Base-by-base conservation (phyloP, 495 filamentous ascomycete genomes). In the Gamarada debralockiae region DNA sequence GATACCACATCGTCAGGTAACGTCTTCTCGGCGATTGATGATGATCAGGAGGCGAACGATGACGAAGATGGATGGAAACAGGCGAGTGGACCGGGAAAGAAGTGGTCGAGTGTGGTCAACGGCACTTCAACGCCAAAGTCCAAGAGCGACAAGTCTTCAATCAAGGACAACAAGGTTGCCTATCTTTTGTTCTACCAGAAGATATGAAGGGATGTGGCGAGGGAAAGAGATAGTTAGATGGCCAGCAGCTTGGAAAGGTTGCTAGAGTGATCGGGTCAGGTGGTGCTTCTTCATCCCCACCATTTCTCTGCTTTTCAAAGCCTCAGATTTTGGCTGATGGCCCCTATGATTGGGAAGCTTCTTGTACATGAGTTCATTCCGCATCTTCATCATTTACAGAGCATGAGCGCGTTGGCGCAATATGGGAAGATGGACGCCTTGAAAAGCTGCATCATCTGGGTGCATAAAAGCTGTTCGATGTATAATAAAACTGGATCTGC, bases 111-210 rank as follows among this genome's bases (percentile, higher is more conserved):
- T 24, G 77, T 77, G 17, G 76, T 77, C 29, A 90, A 88, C 52
- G 86, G 85, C 12, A 62, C 72, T 44, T 82, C 67, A 50, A 77
- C 76, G 10, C 78, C 81, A 18, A 80, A 81, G 31, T 74, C 79
- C 10, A 86, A 85, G 61, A 74, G 76, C 60, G 79, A 82, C 14
- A 87, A 84, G 67, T 86, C 85, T 58, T 84, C 79, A 23, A 75
- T 87, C 56, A 90, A 86, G 69, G 95, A 97, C 65, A 95, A 89
- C 73, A 96, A 95, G 73, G 92, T 96, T 48, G 93, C 93, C 13
- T 98, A 98, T 69, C 80, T 98, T 54, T 69, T 98, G 65, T 95
- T 98, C 70, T 98, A 98, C 67, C 84, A 96, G 72, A 60, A 53
- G 50, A 64, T 62, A 56, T 62, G 53, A 62, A 18, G 21, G 8